Conservation (phyloP, 2,329 filamentous ascomycete species). For the Whalleya microplaca region DNA sequence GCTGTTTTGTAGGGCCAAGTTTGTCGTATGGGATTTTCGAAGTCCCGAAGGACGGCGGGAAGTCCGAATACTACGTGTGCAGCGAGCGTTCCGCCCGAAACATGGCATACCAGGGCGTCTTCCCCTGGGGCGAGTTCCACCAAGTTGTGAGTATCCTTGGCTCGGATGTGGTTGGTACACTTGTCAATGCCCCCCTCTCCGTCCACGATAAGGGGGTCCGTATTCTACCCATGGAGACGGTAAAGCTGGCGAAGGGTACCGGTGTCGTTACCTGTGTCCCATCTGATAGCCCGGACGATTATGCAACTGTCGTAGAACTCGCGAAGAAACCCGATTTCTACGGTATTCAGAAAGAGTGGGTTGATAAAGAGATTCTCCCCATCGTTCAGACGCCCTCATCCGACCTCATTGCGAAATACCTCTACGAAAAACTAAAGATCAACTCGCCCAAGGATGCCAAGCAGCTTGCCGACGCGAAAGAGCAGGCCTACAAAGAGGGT, state of each 20-base stretch:
- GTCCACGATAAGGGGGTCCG: slow-evolving; percentile 81
- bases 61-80: slow-evolving; percentile 76
- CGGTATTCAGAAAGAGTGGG: slow-evolving; percentile 96
- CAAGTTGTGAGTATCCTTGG: slow-evolving; percentile 76
- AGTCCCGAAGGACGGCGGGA: slow-evolving; percentile 64
- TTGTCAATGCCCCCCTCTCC: slow-evolving; percentile 87
- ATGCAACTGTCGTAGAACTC: slow-evolving; percentile 83
- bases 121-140: slow-evolving; percentile 62
- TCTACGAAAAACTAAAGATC: slow-evolving; percentile 95
- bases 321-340: slow-evolving; percentile 97
- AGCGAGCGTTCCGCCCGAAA: slow-evolving; percentile 88
- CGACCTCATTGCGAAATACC: slow-evolving; percentile 77
- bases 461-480: slow-evolving; percentile 91
- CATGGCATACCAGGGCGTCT: slow-evolving; percentile 93
- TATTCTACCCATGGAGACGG: slow-evolving; percentile 93
- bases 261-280: slow-evolving; percentile 96
- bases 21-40: slow-evolving; percentile 85
- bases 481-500: slow-evolving; percentile 94
- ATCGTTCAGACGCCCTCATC: slow-evolving; percentile 89
- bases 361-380: slow-evolving; percentile 83
- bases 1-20: slow-evolving; percentile 91
- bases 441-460: slow-evolving; percentile 93
- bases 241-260: slow-evolving; percentile 91
- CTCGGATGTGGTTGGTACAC: slow-evolving; percentile 81
- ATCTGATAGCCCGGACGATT: slow-evolving; percentile 95